Evolutionary conservation across 2,329 filamentous ascomycete genomes (phyloP).

Genomic region (Trichoderma semiorbis): DNA sequence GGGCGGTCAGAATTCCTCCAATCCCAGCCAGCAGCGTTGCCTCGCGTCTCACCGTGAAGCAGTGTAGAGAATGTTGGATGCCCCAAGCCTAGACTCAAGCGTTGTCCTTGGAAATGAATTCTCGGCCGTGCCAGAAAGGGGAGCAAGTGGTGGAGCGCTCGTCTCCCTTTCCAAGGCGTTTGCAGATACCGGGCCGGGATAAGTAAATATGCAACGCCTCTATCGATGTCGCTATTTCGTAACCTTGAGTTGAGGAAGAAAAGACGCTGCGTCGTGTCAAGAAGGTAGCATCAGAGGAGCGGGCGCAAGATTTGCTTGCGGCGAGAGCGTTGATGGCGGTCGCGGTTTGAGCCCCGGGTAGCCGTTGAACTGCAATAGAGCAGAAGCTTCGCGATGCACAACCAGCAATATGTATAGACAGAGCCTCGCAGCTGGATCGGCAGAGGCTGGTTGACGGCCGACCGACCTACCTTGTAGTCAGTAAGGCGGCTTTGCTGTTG

Average conservation of each 20-base stretch:
- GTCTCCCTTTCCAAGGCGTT: conserved; percentile 7
- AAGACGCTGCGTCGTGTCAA: conserved; percentile 8
- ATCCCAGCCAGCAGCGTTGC: conserved; percentile 28
- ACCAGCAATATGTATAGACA: background rate
- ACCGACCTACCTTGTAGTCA: background rate
- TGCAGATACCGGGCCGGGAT: background rate
- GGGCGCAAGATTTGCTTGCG: conserved; percentile 16
- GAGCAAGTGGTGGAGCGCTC: background rate
- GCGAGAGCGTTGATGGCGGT: conserved; percentile 7
- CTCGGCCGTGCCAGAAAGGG: conserved; percentile 9
- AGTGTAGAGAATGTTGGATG: conserved; percentile 19
- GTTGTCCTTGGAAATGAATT: background rate
- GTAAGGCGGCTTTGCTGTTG: conserved; percentile 6
- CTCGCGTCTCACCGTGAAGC: conserved; percentile 34
- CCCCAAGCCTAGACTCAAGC: background rate
- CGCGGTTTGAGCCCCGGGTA: conserved; percentile 4
- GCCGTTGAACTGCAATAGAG: background rate
- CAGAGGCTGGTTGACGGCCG: conserved; percentile 5
- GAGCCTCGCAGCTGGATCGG: background rate
- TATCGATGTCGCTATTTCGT: background rate
- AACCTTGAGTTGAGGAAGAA: background rate
- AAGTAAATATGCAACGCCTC: background rate
- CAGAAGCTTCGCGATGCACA: conserved; percentile 12
- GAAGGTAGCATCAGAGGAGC: conserved; percentile 16
- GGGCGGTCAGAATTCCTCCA: background rate